A percentile compares a stretch with the other conserved stretches of the same genome.
Conservation (phyloP, 352 stramenopile species). For the Phytophthora pluvialis region DNA sequence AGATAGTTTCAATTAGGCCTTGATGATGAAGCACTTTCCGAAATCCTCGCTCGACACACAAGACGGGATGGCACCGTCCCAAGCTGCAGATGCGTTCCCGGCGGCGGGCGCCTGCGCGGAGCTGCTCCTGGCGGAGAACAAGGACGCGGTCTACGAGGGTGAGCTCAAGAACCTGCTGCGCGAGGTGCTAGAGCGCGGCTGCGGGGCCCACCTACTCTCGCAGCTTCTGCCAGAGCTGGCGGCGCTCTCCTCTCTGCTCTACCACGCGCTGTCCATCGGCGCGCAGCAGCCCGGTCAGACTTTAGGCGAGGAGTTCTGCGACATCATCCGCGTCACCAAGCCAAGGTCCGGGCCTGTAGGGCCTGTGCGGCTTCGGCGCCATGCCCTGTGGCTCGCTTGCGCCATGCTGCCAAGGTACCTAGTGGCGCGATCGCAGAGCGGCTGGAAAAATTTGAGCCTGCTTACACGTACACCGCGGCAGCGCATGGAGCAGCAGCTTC, state of each 20-base stretch:
- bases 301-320: constrained; percentile 89
- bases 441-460: constrained; percentile 75
- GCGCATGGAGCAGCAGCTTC: constrained; percentile 82
- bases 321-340: constrained; percentile 73
- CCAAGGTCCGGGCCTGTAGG: constrained; percentile 8
- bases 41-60: neutral
- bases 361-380: constrained; percentile 46
- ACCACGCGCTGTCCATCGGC: constrained; percentile 66
- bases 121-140: constrained; percentile 76
- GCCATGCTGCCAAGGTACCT: constrained; percentile 71
- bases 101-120: constrained; percentile 70
- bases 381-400: constrained; percentile 65
- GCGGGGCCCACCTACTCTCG: constrained; percentile 74
- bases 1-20: constrained; percentile 9
- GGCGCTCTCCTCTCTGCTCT: constrained; percentile 69
- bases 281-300: constrained; percentile 72
- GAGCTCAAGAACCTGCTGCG: constrained; percentile 80
- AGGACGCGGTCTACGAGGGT: constrained; percentile 74
- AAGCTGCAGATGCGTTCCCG: constrained; percentile 49
- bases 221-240: constrained; percentile 80
- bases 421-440: constrained; percentile 59
- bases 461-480: constrained; percentile 71
- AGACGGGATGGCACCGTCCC: neutral
- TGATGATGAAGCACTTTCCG: constrained; percentile 29
- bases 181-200: constrained; percentile 77